These are phyloP conservation scores for Ogataea thermomethanolica DNA, from an alignment of 805 yeast species.

Conservation along the genomic window DNA sequence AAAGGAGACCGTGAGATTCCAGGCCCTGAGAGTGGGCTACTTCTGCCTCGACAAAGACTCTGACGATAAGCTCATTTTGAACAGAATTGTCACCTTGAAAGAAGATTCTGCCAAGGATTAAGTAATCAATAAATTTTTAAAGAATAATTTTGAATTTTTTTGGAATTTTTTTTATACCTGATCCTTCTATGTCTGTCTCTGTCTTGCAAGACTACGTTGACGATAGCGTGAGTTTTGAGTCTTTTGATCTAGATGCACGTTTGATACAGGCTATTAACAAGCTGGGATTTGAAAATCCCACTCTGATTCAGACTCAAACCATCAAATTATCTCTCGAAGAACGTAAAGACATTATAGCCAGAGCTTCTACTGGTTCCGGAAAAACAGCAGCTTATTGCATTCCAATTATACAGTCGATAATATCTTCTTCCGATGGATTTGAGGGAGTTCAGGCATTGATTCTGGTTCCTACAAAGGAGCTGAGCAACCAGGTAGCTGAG, in stretches of 20 bases:
- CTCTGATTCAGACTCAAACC: conserved; percentile 86
- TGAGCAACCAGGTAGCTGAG: conserved; percentile 77
- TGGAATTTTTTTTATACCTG: conserved; percentile 6
- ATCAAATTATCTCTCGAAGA: conserved; percentile 89
- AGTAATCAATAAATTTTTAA: conserved; percentile 5
- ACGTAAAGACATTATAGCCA: conserved; percentile 87
- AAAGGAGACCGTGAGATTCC: conserved; percentile 90
- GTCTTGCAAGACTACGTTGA: conserved; percentile 71
- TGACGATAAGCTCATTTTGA: conserved; percentile 62
- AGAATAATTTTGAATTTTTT: conserved; percentile 3
- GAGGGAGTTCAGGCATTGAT: conserved; percentile 55
- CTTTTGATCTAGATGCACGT: conserved; percentile 78
- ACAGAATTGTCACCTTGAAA: conserved; percentile 91
- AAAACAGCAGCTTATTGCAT: conserved; percentile 88
- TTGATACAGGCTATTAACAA: conserved; percentile 78
- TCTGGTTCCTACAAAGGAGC: conserved; percentile 90
- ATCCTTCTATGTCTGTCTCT: conserved; percentile 32
- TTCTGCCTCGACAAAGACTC: conserved; percentile 87
- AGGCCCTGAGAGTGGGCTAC: conserved; percentile 95
- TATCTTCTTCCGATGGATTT: conserved; percentile 39
- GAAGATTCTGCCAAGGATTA: conserved; percentile 59
- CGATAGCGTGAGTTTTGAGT: conserved; percentile 65
- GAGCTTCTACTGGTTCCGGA: conserved; percentile 95
- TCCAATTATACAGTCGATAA: conserved; percentile 78
- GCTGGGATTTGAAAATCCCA: conserved; percentile 80